Base-by-base conservation (phyloP, 345 rosid genomes). In the Mercurialis annua region DNA sequence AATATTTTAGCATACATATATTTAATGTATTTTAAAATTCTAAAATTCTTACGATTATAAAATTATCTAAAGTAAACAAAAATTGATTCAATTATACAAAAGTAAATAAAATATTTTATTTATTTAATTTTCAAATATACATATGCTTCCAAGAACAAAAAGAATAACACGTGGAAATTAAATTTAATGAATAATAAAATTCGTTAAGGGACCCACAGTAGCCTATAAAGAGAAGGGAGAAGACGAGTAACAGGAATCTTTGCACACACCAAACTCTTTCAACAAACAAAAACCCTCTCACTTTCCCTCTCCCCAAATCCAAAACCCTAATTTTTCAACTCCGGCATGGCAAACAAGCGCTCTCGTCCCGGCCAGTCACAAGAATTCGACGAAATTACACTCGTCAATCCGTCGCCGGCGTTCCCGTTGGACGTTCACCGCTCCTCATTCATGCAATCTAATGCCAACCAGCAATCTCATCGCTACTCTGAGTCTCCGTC, bases 321-420 rank as follows among this genome's bases (percentile, higher is more conserved):
- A 52, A 62, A 47, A 62, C 58, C 59, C 33, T 40, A 65, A 51
- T 20, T 38, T 21, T 42, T 17, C 18, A 2, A 23, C 38, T 0
- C 3, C 26, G 6, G 40, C 42, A 80, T 72, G 82, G 63, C 79
- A 18, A 73, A 71, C 73, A 83, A 83, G 73, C 81, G 82, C 30
- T 68, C 76, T 65, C 75, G 76, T 47, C 43, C 21, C 6, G 43
- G 46, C 27, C 76, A 68, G 18, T 79, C 83, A 34, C 43, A 63
- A 48, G 65, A 69, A 74, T 65, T 67, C 49, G 44, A n/a, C 54
- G 67, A 69, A 50, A 27, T 59, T 56, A 60, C 40, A 20, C 5
- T 64, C 8, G 47, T 47, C 7, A 44, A 71, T n/a, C 75, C 33
- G 47, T 23, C 44, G 4, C 44, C 44, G 11, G 12, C 46, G 1